Conservation (phyloP, 2,329 filamentous ascomycete genomes). For the Cercospora canescens region DNA sequence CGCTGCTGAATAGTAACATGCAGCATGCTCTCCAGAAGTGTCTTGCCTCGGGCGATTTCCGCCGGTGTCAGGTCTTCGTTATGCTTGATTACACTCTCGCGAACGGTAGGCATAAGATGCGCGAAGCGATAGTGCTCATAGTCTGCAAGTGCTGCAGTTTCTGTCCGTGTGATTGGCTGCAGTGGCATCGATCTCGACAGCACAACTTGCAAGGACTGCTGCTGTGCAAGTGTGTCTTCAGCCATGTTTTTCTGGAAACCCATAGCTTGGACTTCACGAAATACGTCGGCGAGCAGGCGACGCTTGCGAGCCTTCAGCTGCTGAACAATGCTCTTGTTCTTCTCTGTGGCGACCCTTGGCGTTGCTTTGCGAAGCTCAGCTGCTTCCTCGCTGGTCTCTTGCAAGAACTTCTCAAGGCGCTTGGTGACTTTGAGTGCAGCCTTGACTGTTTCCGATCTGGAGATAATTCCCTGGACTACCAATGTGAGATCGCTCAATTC, state of each 20-base stretch:
- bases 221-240: constrained; percentile 69
- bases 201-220: constrained; percentile 69
- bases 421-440: constrained; percentile 2
- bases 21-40: constrained; percentile 84
- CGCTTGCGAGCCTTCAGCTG: constrained; percentile 90
- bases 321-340: constrained; percentile 80
- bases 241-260: constrained; percentile 82
- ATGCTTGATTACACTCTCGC: constrained; percentile 69
- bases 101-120: constrained; percentile 68
- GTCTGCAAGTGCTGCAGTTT: constrained; percentile 49
- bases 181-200: constrained; percentile 57
- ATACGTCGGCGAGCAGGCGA: constrained; percentile 83
- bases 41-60: constrained; percentile 76
- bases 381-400: constrained; percentile 66
- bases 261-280: constrained; percentile 84
- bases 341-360: constrained; percentile 75
- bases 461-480: not conserved
- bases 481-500: not conserved
- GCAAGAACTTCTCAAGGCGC: constrained; percentile 16
- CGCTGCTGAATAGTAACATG: constrained; percentile 41
- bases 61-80: constrained; percentile 81
- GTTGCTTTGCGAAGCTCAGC: constrained; percentile 79
- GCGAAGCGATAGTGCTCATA: constrained; percentile 78
- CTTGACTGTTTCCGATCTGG: not conserved
- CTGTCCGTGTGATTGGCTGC: constrained; percentile 16